Base-by-base conservation (phyloP, 495 filamentous ascomycete species). In the Aspergillus diversus region DNA sequence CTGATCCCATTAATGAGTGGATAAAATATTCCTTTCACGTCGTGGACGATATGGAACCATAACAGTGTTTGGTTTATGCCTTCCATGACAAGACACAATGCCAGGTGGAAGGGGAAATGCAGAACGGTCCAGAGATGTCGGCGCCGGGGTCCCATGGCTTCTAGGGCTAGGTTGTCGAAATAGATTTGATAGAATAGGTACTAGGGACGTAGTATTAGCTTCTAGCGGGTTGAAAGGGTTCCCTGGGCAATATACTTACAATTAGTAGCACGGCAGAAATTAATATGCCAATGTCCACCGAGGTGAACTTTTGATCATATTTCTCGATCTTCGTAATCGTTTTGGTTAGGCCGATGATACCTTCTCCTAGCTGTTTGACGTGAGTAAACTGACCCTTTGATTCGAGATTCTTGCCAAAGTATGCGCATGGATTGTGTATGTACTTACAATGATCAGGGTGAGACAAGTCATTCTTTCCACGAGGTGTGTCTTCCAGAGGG, bases 381-480 rank as follows among this genome's bases (percentile, higher is more conserved):
- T 57, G 1, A 57, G 55, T 33, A 1, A 21, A 17, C 37, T 39
- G 13, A 3, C 13, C 37, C 37, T 13, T 13, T 27, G n/a, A 39
- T 39, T 39, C 7, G 7, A 39, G 37, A 3, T 13, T 39, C 4
- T 39, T 39, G 13, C 13, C 4, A 13, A 39, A 1, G 3, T 39
- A 39, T 13, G 37, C 37, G 37, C 37, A 39, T 1, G 37, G 37
- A 13, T 4, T 4, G 37, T 39, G 37, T 39, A 43, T 32, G 34
- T 13, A 57, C 55, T 4, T 57, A 57, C 55, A 7, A 57, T 57
- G 31, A 57, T 57, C 55, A 57, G 27, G 5, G 55, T 57, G 4
- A 57, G 34, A 15, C 55, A 57, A n/a, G 55, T 57, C 55, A 57
- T 57, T 43, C 33, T n/a, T 35, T 57, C 55, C 27, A 57, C 55